Percentiles rank a stretch among this genome's conserved stretches.
These are phyloP conservation scores for Termitomyces sp. DNA, from an alignment of 768 basidiomycete genomes.

Conservation along the genomic window DNA sequence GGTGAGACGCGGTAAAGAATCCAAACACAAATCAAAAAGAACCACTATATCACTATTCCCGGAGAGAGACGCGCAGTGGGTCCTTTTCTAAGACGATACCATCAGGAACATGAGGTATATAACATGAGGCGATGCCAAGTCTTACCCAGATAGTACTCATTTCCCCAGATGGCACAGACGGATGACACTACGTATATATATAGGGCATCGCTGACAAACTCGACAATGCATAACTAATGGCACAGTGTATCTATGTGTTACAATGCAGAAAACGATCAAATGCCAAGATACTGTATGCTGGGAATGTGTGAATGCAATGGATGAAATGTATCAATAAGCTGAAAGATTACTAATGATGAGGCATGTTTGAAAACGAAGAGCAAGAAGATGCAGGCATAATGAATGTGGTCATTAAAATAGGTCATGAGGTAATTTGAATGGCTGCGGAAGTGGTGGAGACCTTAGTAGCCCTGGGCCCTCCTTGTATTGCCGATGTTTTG, in stretches of 20 bases:
- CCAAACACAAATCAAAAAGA: background rate
- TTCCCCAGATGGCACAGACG: background rate
- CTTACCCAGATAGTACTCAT: background rate
- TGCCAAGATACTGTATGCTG: conserved; percentile 32
- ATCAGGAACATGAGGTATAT: background rate
- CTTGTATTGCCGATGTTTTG: conserved; percentile 75
- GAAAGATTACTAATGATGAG: conserved; percentile 19
- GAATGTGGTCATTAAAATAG: conserved; percentile 20
- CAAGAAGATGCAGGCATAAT: conserved; percentile 21
- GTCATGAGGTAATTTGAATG: conserved; percentile 34
- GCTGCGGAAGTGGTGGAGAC: conserved; percentile 32
- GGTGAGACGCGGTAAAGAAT: background rate
- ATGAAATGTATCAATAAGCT: conserved; percentile 33
- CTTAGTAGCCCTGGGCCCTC: conserved; percentile 47
- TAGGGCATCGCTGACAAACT: background rate
- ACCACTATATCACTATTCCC: background rate
- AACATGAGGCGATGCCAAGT: background rate
- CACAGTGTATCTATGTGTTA: conserved; percentile 43
- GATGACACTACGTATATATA: no score
- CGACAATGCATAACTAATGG: conserved; percentile 19
- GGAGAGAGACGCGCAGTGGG: background rate
- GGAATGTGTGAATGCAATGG: conserved; percentile 30
- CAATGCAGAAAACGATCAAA: conserved; percentile 35
- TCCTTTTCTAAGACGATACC: background rate
- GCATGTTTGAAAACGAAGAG: conserved; percentile 29